Evolutionary conservation across 192 early-diverging fungal species (phyloP).

Genomic region (Umbelopsis sp.): DNA sequence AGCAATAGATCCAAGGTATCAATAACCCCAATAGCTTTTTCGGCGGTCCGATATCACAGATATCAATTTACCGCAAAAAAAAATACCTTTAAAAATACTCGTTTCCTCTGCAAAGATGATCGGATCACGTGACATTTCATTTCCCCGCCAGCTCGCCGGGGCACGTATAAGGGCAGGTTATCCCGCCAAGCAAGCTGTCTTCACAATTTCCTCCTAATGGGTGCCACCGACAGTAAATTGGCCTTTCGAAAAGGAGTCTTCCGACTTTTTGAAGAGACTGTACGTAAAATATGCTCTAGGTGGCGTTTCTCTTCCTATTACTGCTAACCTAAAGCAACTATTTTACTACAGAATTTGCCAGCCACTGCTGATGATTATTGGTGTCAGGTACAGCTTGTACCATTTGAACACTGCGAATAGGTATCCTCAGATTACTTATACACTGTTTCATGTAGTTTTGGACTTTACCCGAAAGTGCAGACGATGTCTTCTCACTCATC

Average conservation of each 20-base stretch:
- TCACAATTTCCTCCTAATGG: conserved; percentile 55
- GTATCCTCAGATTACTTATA: neutral
- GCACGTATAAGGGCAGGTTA: neutral
- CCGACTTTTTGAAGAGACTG: conserved; percentile 78
- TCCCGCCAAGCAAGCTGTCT: neutral
- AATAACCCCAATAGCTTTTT: no score
- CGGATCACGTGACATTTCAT: neutral
- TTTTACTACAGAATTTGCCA: conserved; percentile 25
- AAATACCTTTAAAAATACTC: no score
- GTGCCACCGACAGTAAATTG: conserved; percentile 85
- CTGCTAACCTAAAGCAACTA: no score
- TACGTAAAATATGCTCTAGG: conserved; percentile 36
- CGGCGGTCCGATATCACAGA: no score
- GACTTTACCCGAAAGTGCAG: conserved; percentile 70
- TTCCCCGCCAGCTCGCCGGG: neutral
- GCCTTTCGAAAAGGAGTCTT: conserved; percentile 89
- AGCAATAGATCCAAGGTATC: no score
- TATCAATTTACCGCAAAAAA: no score
- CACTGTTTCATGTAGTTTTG: conserved; percentile 60
- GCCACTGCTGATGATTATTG: conserved; percentile 33
- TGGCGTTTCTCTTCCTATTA: no score
- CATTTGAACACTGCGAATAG: neutral
- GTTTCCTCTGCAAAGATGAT: no score
- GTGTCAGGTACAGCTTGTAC: conserved; percentile 39
- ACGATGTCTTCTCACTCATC: conserved; percentile 88